Conservation (phyloP, 352 stramenopile genomes). For the Pythium phragmiticola region DNA sequence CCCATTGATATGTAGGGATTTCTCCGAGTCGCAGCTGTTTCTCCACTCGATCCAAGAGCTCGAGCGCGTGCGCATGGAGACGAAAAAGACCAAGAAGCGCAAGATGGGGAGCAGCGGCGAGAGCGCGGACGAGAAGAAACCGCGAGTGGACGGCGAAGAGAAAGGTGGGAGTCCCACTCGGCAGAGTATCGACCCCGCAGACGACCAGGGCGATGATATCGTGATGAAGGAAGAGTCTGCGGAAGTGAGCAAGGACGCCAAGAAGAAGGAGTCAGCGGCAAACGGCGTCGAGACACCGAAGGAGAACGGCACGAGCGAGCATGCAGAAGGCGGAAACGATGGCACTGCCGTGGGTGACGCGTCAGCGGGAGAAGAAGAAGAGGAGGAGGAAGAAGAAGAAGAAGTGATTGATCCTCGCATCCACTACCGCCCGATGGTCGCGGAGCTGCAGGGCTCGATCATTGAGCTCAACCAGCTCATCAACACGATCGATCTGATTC, state of each 20-base stretch:
- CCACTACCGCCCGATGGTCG: conserved; percentile 84
- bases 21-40: conserved; percentile 81
- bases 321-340: conserved; percentile 5
- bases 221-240: conserved; percentile 15
- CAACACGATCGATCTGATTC: conserved; percentile 86
- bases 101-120: conserved; percentile 25
- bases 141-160: conserved; percentile 17
- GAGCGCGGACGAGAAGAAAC: conserved; percentile 27
- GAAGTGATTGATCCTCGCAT: conserved; percentile 86
- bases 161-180: not conserved
- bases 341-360: conserved; percentile 14
- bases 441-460: conserved; percentile 73
- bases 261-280: conserved; percentile 4
- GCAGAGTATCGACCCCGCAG: conserved; percentile 2
- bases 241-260: not conserved
- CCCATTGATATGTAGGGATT: conserved; percentile 45
- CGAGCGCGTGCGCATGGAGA: conserved; percentile 53
- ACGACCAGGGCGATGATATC: conserved; percentile 7
- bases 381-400: conserved; percentile 41
- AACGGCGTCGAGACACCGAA: conserved; percentile 9
- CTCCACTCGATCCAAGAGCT: conserved; percentile 83
- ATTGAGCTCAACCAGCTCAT: conserved; percentile 85
- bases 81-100: conserved; percentile 63
- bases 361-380: conserved; percentile 21
- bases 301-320: conserved; percentile 23